phyloP scores from a whole-genome alignment of 2,329 filamentous ascomycete genomes.

The Colletotrichum incanum region DNA sequence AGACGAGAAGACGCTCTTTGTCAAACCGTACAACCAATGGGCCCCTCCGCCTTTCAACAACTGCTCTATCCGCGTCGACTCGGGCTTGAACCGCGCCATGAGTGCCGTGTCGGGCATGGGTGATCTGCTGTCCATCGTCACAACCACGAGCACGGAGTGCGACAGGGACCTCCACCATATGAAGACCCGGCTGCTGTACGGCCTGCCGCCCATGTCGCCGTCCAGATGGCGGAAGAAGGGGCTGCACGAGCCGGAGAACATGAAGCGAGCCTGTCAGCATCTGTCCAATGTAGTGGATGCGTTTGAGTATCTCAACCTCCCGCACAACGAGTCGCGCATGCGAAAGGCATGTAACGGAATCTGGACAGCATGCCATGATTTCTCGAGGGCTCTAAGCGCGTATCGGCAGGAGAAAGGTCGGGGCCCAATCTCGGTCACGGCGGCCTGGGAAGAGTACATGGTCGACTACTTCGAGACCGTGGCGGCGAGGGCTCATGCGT shows the following conservation, averaged over 20 bases:
- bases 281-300: constrained; percentile 17
- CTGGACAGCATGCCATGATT: constrained; percentile 18
- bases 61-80: constrained; percentile 5
- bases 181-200: constrained; percentile 19
- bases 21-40: constrained; percentile 26
- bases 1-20: constrained; percentile 23
- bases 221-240: constrained; percentile 15
- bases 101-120: constrained; percentile 16
- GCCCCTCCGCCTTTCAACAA: constrained; percentile 27
- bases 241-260: constrained; percentile 16
- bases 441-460: constrained; percentile 32
- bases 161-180: constrained; percentile 32
- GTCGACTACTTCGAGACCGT: constrained; percentile 22
- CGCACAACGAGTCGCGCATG: constrained; percentile 23
- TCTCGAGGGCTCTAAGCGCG: constrained; percentile 20
- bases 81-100: constrained; percentile 14
- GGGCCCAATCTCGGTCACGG: constrained; percentile 1
- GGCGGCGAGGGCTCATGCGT: constrained; percentile 13
- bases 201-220: constrained; percentile 23
- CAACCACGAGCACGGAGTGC: constrained; percentile 15
- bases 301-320: constrained; percentile 28
- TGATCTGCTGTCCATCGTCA: constrained; percentile 2
- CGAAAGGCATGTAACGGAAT: constrained; percentile 17
- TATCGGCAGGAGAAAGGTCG: neutral
- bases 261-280: constrained; percentile 26